Conservation (phyloP, 2,329 filamentous ascomycete genomes). For the Cordyceps javanica region DNA sequence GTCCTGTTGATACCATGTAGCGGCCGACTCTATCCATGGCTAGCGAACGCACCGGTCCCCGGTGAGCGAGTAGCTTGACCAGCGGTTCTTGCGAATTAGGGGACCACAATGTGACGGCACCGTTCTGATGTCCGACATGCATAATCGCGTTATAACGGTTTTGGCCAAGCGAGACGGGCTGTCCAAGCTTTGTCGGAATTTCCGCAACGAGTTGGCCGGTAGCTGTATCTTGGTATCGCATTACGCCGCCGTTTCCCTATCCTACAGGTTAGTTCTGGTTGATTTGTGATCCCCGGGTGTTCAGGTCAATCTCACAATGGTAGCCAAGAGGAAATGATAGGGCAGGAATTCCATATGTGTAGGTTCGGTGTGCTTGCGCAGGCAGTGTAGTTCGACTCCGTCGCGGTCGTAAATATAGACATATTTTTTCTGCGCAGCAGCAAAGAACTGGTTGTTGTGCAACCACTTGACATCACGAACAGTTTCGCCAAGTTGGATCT, state of each 20-base stretch:
- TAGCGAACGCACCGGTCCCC: constrained; percentile 78
- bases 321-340: constrained; percentile 90
- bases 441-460: constrained; percentile 92
- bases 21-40: constrained; percentile 83
- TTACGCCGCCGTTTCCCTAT: constrained; percentile 69
- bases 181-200: constrained; percentile 75
- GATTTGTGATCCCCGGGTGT: constrained; percentile 19
- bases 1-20: constrained; percentile 92
- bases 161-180: constrained; percentile 75
- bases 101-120: constrained; percentile 91
- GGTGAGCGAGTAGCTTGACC: constrained; percentile 86
- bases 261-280: constrained; percentile 20
- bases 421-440: constrained; percentile 92
- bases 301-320: constrained; percentile 53
- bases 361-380: constrained; percentile 86
- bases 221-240: constrained; percentile 93
- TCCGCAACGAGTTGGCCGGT: constrained; percentile 86
- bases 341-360: constrained; percentile 92
- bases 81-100: constrained; percentile 81
- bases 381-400: constrained; percentile 85
- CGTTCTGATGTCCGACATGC: constrained; percentile 91
- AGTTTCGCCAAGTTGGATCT: constrained; percentile 86
- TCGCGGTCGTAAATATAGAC: constrained; percentile 93
- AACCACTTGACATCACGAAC: constrained; percentile 86
- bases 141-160: constrained; percentile 91